Evolutionary conservation across 1,284 basidiomycete species (phyloP), one percentile per base, ranked within the genome.

Genomic region (Cutaneotrichosporon sp.): DNA sequence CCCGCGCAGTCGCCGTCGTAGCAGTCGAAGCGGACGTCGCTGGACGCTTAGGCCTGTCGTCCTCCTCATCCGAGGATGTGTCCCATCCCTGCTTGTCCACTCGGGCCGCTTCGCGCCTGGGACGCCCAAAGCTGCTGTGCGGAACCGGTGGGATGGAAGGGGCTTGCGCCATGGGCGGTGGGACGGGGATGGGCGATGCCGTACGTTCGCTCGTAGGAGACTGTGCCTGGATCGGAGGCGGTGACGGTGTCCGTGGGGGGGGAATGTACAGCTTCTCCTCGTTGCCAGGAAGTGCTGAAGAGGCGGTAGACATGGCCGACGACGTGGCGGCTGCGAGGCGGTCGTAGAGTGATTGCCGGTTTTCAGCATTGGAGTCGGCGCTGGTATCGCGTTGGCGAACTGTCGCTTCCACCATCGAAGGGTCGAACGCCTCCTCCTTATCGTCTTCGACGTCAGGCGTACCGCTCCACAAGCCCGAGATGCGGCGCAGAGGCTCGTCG

Each of bases 401-500:
- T 46, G 35, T 49, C 45, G 52, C 42, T 6, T 60, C 48, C 2
- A 62, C 61, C 4, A 65, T 35, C 2, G 56, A 57, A 3, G 64
- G 63, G 42, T 72, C 68, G 37, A 68, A 63, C 0, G 52, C 57
- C 31, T 68, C 66, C n/a, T 62, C 61, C 24, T 53, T 57, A 25
- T 58, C 49, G 32, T 47, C 41, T 26, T 17, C 9, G n/a, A 22
- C 22, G 9, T 35, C 45, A 9, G 33, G 9, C 5, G 35, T 27
- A 24, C 46, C 52, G 17, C 31, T 46, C 62, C 63, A 66, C 12
- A 68, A 42, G 1, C 64, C 64, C 1, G 69, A 70, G 19, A 71
- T 63, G 37, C 65, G 59, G 17, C 61, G 57, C 16, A 68, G 51
- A 1, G 63, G 63, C 34, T 68, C 69, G 10, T 66, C 63, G 8